These are phyloP conservation scores for Madurella fahalii DNA, from an alignment of 2,329 filamentous ascomycete genomes.

Conservation along the genomic window DNA sequence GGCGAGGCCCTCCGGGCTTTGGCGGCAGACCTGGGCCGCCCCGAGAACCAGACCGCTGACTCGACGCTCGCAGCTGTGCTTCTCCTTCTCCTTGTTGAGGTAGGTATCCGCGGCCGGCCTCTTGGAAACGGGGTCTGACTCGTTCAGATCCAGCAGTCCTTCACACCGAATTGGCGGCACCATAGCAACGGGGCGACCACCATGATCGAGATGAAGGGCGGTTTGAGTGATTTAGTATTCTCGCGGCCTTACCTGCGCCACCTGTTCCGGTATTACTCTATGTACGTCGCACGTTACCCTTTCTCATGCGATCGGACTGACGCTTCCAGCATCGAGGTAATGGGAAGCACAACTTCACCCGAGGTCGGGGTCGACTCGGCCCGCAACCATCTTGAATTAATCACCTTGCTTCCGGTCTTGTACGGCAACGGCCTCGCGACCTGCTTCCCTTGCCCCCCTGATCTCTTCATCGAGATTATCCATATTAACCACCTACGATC, in stretches of 20 bases:
- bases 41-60: background rate
- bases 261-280: conserved; percentile 5
- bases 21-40: background rate
- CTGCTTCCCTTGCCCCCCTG: conserved; percentile 8
- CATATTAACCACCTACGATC: conserved; percentile 12
- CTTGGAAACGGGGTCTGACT: background rate
- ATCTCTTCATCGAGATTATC: conserved; percentile 8
- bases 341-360: conserved; percentile 5
- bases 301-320: background rate
- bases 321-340: background rate
- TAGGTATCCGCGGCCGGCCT: background rate
- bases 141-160: conserved; percentile 1
- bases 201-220: conserved; percentile 4
- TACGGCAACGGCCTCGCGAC: conserved; percentile 10
- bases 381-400: conserved; percentile 2
- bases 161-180: conserved; percentile 4
- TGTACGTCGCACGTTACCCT: background rate
- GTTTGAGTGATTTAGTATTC: background rate
- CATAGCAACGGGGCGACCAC: background rate
- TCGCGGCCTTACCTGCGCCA: background rate
- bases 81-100: conserved; percentile 1
- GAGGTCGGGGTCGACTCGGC: background rate
- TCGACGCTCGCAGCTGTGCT: background rate
- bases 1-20: conserved; percentile 1
- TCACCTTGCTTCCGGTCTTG: conserved; percentile 6